Evolutionary conservation across 2,329 filamentous ascomycete species (phyloP), one percentile per base, ranked within the genome.

Genomic region (Corinectria fuckeliana): DNA sequence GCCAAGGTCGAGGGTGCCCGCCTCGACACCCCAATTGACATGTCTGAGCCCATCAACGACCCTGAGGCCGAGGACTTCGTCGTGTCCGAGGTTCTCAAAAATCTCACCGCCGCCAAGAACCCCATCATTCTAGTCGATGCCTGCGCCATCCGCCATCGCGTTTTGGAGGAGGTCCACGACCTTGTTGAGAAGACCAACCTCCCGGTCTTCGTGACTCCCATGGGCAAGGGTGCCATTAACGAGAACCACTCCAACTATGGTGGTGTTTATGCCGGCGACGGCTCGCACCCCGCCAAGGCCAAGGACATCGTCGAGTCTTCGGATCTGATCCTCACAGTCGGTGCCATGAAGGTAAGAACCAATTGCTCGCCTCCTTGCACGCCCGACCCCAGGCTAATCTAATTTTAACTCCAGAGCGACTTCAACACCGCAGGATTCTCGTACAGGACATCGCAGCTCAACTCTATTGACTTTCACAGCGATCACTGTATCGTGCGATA

Each of bases 361-460:
- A 34, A 6, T 3, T 18, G 16, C 10, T 23, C 42, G 8, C 4
- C 18, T 21, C 14, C 42, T 25, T 3, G 6, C 6, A 32, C 18
- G 9, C 7, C 26, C 20, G 20, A 20, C 5, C 39, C 20, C 7
- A 3, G 4, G 26, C 54, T 61, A 56, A 55, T 49, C 4, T 45
- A 10, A 14, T 14, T 10, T 8, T 30, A 36, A 4, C 23, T 52
- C 3, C 32, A 91, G 81, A 90, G 86, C 70, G 91, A 93, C 73
- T 92, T 92, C 80, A 93, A 93, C 78, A 93, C 91, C 16, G 86
- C 90, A 11, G 91, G 91, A 30, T 96, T 94, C 79, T 90, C 89
- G 0, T 93, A 94, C 73, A 85, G 88, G 62, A 89, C 92, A 32
- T 90, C 88, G 1, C 87, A 91, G 70, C 85, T 93, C 50, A 88